Evolutionary conservation across 75 land plant species (phyloP), one percentile per base, ranked within the genome.

Genomic region (Cupressus sempervirens): DNA sequence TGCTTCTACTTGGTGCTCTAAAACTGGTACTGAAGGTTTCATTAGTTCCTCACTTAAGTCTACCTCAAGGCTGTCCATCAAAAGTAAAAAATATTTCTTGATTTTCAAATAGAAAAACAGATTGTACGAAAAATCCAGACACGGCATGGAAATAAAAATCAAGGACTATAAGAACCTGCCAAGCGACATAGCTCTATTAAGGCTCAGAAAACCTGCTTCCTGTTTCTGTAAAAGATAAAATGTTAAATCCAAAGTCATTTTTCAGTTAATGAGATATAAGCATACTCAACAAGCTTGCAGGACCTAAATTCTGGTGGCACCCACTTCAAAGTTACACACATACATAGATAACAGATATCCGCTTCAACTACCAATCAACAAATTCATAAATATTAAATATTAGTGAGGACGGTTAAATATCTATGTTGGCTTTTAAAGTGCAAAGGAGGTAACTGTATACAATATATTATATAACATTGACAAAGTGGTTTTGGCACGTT

Each of bases 191-290:
- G 93, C 94, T 88, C 99, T 84, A 43, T 90, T 94, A 26, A 97
- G 83, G 88, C 96, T 97, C 45, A 97, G 90, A 83, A 97, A 97
- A 5, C 99, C 99, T 65, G 94, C 93, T 56, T 89, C 80, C 83
- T 83, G 88, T 80, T 93, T 91, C 85, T 77, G 81, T 79, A 79
- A 45, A 45, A 76, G 10, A 11, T 1, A 45, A 79, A n/a, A 43
- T n/a, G 41, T 40, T 40, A 7, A 12, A 43, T 72, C 74, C 74
- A 72, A 12, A 32, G 35, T 30, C 74, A 30, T 30, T 29, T 72
- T 29, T 30, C 74, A 72, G 13, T 0, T 32, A 62, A 86, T 88
- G 74, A 89, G 83, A 85, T 40, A 34, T 35, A 29, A 80, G 34
- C 35, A n/a, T 81, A n/a, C 30, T 65, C 30, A n/a, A 53, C 36